Evolutionary conservation across 768 basidiomycete species (phyloP).

Genomic region (Thelephora ganbajun): DNA sequence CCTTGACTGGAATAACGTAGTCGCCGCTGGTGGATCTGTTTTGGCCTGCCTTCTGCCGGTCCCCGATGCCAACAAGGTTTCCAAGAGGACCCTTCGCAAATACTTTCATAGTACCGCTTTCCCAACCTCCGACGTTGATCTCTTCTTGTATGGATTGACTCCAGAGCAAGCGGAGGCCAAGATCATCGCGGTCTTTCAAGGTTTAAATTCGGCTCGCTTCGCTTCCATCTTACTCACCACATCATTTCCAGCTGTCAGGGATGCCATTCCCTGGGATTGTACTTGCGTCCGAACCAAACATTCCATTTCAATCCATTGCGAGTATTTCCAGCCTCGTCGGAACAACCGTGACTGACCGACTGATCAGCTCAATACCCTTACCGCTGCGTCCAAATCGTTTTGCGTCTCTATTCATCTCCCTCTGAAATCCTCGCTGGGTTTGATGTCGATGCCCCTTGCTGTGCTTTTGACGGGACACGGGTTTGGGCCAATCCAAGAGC

Average conservation of each 20-base stretch:
- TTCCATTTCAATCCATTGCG: constrained; percentile 50
- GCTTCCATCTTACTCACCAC: not conserved
- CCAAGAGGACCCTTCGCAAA: constrained; percentile 43
- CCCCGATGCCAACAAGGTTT: constrained; percentile 30
- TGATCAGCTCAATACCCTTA: constrained; percentile 47
- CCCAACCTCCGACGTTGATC: constrained; percentile 48
- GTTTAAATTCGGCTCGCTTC: not conserved
- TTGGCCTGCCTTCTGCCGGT: constrained; percentile 43
- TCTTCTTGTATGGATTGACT: constrained; percentile 48
- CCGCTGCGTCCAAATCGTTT: constrained; percentile 49
- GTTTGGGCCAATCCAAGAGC: constrained; percentile 49
- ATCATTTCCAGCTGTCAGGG: constrained; percentile 36
- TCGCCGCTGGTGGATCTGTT: constrained; percentile 47
- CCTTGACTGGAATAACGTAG: constrained; percentile 46
- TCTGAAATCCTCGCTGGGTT: constrained; percentile 56
- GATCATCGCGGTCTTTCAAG: constrained; percentile 34
- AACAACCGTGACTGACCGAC: not conserved
- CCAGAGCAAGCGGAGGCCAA: constrained; percentile 48
- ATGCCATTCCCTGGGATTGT: constrained; percentile 56
- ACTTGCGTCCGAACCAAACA: constrained; percentile 56
- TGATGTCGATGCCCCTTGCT: constrained; percentile 53
- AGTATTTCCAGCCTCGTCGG: constrained; percentile 7
- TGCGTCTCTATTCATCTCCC: constrained; percentile 49
- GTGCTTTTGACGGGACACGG: constrained; percentile 34
- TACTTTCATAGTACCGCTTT: constrained; percentile 40